Evolutionary conservation across 306 rosid species (phyloP).

Genomic region (Dryas alaskensis): DNA sequence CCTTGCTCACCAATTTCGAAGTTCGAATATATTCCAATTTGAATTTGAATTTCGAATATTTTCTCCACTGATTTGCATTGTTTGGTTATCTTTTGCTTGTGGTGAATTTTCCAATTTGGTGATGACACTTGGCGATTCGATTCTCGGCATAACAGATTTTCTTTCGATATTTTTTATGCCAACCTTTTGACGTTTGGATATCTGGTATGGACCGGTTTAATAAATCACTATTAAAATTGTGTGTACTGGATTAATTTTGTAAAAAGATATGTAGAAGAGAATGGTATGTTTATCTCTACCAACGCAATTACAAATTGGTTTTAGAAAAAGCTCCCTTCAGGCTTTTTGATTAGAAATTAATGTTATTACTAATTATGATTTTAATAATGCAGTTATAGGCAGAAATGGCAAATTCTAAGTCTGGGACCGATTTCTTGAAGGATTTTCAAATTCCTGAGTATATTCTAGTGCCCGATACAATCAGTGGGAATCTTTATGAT

Average conservation of each 20-base stretch:
- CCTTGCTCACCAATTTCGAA: too few relatives aligned
- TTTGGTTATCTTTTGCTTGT: too few relatives aligned
- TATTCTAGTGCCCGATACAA: constrained; percentile 50
- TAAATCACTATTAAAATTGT: not conserved
- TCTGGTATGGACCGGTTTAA: not conserved
- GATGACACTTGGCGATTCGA: not conserved
- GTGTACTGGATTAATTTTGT: not conserved
- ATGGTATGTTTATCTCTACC: not conserved
- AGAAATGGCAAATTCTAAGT: constrained; percentile 39
- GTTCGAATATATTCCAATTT: too few relatives aligned
- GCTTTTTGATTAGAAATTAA: not conserved
- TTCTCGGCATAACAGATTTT: not conserved
- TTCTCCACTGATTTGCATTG: too few relatives aligned
- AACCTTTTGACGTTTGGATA: not conserved
- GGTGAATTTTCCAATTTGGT: too few relatives aligned
- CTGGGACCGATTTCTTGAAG: constrained; percentile 32
- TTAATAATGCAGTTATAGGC: constrained; percentile 29
- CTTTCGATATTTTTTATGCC: too few relatives aligned
- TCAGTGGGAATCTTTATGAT: constrained; percentile 23
- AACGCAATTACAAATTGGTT: not conserved
- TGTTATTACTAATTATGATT: not conserved
- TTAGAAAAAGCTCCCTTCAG: not conserved
- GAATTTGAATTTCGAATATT: too few relatives aligned
- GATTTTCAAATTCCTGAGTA: constrained; percentile 67
- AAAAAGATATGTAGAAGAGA: not conserved